Evolutionary conservation across 192 early-diverging fungal species (phyloP), one percentile per base, ranked within the genome.

Genomic region (Coemansia sp.): DNA sequence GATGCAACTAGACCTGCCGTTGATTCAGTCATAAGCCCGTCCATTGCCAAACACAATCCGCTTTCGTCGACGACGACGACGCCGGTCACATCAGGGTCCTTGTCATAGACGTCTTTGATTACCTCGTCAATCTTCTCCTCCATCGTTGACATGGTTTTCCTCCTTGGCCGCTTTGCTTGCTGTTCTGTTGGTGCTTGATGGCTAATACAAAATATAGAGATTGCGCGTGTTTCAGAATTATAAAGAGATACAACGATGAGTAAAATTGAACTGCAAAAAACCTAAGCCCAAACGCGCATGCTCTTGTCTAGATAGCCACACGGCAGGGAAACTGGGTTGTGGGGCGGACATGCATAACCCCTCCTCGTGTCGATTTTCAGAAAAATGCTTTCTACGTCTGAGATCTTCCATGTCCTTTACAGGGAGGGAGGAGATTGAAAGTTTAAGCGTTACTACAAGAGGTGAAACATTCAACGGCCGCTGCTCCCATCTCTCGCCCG

Each of bases 1-100:
- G 78, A 70, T 13, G 72, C 68, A 47, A 81, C 59, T 25, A 80
- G 52, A 2, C 77, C 77, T 0, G 77, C 70, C 0, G 77, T 67
- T 40, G 69, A 64, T 37, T 80, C 77, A 6, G 77, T 55, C 19
- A 80, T 65, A 36, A 37, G 47, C 41, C 62, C 64, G 4, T 68
- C 40, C 52, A 47, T 74, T 8, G 68, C 68, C 44, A 74, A 55
- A 40, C 78, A 81, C 19, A 81, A 59, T 3, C 78, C 78, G 65
- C 61, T 71, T 36, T 70, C 72, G 41, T 81, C 78, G 17, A 68
- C 68, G 15, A 81, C 72, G 19, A 81, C 52, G 6, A 50, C 15
- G 22, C 47, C 10, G 17, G 38, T 15, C 38, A 40, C 78, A 8
- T 45, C 14, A 28, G 65, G 53, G 55, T 80, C 78, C 20, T 65